Conservation (phyloP, 768 basidiomycete genomes). For the Tylopilus subfusipes region DNA sequence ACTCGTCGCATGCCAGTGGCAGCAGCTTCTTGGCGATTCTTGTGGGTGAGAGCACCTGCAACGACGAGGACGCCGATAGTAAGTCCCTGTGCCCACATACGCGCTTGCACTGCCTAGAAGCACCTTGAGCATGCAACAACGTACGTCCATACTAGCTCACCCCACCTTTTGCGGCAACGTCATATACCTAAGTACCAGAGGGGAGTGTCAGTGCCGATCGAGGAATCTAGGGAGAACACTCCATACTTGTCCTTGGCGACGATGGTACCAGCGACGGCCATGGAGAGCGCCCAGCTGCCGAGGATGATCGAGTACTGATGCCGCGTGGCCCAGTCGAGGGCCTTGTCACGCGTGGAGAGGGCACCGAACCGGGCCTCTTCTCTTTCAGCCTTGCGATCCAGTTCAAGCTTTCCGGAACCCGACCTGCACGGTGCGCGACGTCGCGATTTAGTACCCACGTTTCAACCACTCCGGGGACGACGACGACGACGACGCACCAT, state of each 20-base stretch:
- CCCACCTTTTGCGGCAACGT: constrained; percentile 29
- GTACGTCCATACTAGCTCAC: too few species aligned
- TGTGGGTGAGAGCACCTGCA: constrained; percentile 64
- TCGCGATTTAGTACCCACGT: too few species aligned
- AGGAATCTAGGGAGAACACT: constrained; percentile 26
- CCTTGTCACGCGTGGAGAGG: constrained; percentile 49
- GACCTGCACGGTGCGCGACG: too few species aligned
- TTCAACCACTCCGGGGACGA: neutral
- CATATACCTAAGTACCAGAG: constrained; percentile 16
- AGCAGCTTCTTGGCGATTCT: constrained; percentile 41
- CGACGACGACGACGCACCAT: constrained; percentile 42
- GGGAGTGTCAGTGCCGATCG: neutral
- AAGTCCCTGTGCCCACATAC: constrained; percentile 86
- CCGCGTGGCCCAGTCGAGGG: constrained; percentile 57
- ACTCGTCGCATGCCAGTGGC: constrained; percentile 19
- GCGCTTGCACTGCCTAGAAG: constrained; percentile 70
- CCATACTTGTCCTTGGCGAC: constrained; percentile 65
- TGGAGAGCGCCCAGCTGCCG: constrained; percentile 69
- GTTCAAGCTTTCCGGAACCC: constrained; percentile 47
- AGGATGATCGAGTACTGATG: constrained; percentile 74
- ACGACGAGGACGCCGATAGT: constrained; percentile 72
- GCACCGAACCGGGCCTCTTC: constrained; percentile 46
- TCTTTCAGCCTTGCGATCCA: constrained; percentile 43
- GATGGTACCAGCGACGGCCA: constrained; percentile 59
- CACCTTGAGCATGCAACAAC: constrained; percentile 24